A percentile compares a stretch with the other conserved stretches of the same genome.
Evolutionary conservation across 2,329 filamentous ascomycete genomes (phyloP).

Genomic region (Colletotrichum cereale): DNA sequence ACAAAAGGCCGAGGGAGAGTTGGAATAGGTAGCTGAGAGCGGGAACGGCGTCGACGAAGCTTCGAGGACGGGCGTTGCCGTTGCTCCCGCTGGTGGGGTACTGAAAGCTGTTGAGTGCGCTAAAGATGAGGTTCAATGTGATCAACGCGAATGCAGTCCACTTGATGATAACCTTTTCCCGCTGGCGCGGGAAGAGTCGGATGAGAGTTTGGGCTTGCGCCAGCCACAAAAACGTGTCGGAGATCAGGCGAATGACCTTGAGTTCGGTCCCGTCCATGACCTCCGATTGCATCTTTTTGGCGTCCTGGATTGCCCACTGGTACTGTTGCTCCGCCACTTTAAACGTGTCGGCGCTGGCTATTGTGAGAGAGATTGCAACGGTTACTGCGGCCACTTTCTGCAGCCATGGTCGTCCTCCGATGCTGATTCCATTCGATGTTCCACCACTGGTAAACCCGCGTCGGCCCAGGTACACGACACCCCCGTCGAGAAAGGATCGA

Average conservation of each 20-base stretch:
- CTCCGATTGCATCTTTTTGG: constrained; percentile 77
- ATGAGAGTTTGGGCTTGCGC: constrained; percentile 98
- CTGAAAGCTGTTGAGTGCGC: constrained; percentile 88
- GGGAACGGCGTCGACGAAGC: constrained; percentile 90
- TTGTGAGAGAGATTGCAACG: constrained; percentile 87
- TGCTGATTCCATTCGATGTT: constrained; percentile 82
- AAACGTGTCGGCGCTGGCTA: constrained; percentile 93
- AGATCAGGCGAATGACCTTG: constrained; percentile 91
- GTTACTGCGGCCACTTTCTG: constrained; percentile 85
- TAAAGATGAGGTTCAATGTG: constrained; percentile 89
- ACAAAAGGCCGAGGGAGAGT: constrained; percentile 85
- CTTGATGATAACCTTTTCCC: constrained; percentile 98
- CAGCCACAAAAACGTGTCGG: constrained; percentile 96
- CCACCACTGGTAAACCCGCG: constrained; percentile 90
- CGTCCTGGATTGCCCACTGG: constrained; percentile 82
- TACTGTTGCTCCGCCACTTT: constrained; percentile 87
- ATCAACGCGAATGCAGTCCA: constrained; percentile 98
- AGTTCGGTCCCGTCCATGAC: constrained; percentile 89
- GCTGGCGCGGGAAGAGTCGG: constrained; percentile 92
- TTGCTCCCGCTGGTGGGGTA: constrained; percentile 64
- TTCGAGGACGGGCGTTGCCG: constrained; percentile 72
- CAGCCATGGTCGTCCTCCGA: constrained; percentile 93
- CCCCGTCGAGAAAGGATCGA: constrained; percentile 91
- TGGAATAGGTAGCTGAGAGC: constrained; percentile 93
- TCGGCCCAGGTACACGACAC: constrained; percentile 82